Evolutionary conservation across 768 basidiomycete species (phyloP).

Genomic region (Auriscalpium orientale): DNA sequence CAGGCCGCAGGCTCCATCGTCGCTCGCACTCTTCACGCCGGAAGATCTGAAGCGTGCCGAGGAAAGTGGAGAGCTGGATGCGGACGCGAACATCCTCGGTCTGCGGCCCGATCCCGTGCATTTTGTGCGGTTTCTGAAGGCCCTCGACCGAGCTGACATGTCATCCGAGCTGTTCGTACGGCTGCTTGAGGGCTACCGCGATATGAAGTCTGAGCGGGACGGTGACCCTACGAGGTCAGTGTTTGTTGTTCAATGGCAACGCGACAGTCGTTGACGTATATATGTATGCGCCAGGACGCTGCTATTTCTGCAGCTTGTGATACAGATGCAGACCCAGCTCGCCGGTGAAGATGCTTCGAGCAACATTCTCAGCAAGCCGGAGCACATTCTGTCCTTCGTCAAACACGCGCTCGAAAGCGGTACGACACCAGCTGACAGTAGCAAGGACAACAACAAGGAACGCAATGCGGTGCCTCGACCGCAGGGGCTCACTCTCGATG

Average conservation of each 20-base stretch:
- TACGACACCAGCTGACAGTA: neutral
- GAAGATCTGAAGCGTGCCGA: constrained; percentile 35
- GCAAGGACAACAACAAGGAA: neutral
- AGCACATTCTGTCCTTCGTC: constrained; percentile 75
- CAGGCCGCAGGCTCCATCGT: constrained; percentile 17
- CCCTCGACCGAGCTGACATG: constrained; percentile 60
- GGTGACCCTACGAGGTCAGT: constrained; percentile 48
- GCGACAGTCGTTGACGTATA: neutral
- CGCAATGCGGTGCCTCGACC: neutral
- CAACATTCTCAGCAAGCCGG: constrained; percentile 56
- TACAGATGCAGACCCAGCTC: constrained; percentile 72
- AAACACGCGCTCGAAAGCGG: constrained; percentile 58
- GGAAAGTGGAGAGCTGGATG: constrained; percentile 34
- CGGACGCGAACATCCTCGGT: constrained; percentile 51
- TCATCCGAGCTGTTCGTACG: constrained; percentile 66
- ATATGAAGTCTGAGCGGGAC: constrained; percentile 27
- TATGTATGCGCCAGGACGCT: constrained; percentile 41
- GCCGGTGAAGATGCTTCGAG: constrained; percentile 42
- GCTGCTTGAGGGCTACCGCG: constrained; percentile 62
- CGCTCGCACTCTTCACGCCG: constrained; percentile 44
- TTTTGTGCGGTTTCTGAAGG: constrained; percentile 59
- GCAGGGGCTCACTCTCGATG: constrained; percentile 24
- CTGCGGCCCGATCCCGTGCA: constrained; percentile 71
- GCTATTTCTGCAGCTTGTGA: constrained; percentile 69
- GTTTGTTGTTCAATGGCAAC: neutral